A percentile compares a stretch with the other conserved stretches of the same genome.
Evolutionary conservation across 257 asterid species (phyloP).

Genomic region (Voacanga thouarsii): DNA sequence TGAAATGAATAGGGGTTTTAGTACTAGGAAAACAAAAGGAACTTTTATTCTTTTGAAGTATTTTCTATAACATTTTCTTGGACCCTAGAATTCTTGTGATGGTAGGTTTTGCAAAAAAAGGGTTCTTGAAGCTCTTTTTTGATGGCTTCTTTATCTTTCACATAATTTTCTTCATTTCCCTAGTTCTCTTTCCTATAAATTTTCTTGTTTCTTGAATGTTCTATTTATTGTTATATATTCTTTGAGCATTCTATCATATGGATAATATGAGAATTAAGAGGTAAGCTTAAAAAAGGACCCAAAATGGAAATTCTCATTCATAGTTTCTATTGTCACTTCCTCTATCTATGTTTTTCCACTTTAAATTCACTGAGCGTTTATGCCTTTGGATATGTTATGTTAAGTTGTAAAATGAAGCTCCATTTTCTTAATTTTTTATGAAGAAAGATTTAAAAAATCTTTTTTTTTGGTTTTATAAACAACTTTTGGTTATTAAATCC

Average conservation of each 20-base stretch:
- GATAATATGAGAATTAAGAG: neutral
- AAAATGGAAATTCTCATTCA: neutral
- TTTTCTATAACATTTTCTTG: too few species aligned
- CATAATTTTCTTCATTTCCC: slow-evolving; percentile 56
- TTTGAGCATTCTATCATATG: neutral
- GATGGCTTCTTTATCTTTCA: slow-evolving; percentile 66
- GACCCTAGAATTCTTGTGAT: slow-evolving; percentile 32
- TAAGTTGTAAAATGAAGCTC: slow-evolving; percentile 7
- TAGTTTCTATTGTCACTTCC: neutral
- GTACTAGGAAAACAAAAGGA: too few species aligned
- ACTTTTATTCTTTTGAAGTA: too few species aligned
- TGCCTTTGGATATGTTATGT: neutral
- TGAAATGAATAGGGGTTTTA: too few species aligned
- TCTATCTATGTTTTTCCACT: neutral
- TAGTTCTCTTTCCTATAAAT: slow-evolving; percentile 47
- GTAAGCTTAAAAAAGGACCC: neutral
- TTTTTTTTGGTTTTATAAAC: neutral
- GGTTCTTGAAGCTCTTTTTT: slow-evolving; percentile 28
- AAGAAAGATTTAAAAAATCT: neutral
- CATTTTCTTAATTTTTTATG: neutral
- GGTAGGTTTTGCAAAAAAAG: slow-evolving; percentile 17
- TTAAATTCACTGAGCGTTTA: neutral
- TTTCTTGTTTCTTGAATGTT: neutral
- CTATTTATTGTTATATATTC: neutral
- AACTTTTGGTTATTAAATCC: neutral